Percentiles rank a stretch among this genome's conserved stretches.
phyloP scores from a whole-genome alignment of 306 rosid species.

The Quillaja saponaria region DNA sequence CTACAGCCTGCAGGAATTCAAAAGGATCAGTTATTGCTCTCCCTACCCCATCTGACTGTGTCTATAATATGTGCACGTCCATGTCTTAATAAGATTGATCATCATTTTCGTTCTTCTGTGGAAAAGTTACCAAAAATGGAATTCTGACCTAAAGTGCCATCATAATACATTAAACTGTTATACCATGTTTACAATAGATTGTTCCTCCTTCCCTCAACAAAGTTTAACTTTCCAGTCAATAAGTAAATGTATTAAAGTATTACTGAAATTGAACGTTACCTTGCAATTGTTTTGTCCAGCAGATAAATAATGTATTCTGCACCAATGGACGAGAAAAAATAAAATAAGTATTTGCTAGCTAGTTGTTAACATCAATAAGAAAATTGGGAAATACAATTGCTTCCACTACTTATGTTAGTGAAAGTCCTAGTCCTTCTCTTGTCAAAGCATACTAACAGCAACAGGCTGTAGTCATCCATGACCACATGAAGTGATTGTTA shows the following conservation, averaged over 20 bases:
- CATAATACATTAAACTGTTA: background rate
- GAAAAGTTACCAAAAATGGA: background rate
- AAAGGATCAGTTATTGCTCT: too few species aligned
- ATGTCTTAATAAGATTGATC: too few species aligned
- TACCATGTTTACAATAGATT: conserved; percentile 1
- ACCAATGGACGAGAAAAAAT: conserved; percentile 32
- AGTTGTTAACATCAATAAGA: conserved; percentile 1
- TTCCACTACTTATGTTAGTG: conserved; percentile 12
- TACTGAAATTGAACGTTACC: conserved; percentile 51
- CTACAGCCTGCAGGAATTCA: too few species aligned
- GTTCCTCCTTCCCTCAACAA: conserved; percentile 10
- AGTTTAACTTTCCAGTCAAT: background rate
- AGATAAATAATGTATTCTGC: conserved; percentile 74
- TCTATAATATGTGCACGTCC: too few species aligned
- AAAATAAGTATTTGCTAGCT: conserved; percentile 9
- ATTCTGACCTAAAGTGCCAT: conserved; percentile 1
- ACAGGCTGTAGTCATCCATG: too few species aligned
- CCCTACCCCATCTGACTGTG: too few species aligned
- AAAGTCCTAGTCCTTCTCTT: background rate
- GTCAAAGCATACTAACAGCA: background rate
- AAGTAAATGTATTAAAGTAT: conserved; percentile 8
- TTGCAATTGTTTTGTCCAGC: conserved; percentile 79
- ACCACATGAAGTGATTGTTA: too few species aligned
- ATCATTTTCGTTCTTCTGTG: background rate
- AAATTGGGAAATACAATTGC: conserved; percentile 3